Evolutionary conservation across 108 stramenopile species (phyloP).

Genomic region (Pseudonitzschia multiseries): DNA sequence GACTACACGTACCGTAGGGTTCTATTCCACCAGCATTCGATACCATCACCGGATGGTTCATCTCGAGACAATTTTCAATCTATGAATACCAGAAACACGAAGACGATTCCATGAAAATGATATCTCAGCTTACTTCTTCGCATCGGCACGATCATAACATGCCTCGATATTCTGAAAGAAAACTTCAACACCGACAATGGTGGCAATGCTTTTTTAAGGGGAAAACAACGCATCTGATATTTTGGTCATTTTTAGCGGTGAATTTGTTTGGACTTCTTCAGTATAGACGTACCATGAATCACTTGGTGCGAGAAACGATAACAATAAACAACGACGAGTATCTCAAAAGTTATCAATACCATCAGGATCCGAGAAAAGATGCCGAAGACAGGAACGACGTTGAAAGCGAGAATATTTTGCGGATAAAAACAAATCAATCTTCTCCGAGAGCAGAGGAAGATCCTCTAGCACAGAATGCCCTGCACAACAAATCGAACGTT

Average conservation of each 20-base stretch:
- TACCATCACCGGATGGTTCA: too few species aligned
- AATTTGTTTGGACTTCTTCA: constrained; percentile 2
- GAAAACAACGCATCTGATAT: not conserved
- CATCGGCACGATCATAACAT: not conserved
- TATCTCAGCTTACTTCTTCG: not conserved
- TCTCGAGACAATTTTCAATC: too few species aligned
- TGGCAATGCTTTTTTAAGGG: not conserved
- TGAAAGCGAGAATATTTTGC: too few species aligned
- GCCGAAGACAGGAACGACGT: too few species aligned
- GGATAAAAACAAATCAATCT: too few species aligned
- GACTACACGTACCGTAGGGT: too few species aligned
- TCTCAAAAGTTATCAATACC: not conserved
- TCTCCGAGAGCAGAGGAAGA: too few species aligned
- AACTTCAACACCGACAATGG: not conserved
- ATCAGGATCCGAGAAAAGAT: not conserved
- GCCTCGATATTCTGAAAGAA: not conserved
- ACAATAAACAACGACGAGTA: not conserved
- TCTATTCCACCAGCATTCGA: too few species aligned
- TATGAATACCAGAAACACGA: too few species aligned
- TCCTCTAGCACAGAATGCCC: too few species aligned
- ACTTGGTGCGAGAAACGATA: not conserved
- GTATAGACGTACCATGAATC: not conserved
- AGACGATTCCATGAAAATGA: too few species aligned
- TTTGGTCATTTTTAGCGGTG: not conserved
- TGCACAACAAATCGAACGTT: not conserved